Base-by-base conservation (phyloP, 495 filamentous ascomycete genomes). In the Hypomontagnella monticulosa region DNA sequence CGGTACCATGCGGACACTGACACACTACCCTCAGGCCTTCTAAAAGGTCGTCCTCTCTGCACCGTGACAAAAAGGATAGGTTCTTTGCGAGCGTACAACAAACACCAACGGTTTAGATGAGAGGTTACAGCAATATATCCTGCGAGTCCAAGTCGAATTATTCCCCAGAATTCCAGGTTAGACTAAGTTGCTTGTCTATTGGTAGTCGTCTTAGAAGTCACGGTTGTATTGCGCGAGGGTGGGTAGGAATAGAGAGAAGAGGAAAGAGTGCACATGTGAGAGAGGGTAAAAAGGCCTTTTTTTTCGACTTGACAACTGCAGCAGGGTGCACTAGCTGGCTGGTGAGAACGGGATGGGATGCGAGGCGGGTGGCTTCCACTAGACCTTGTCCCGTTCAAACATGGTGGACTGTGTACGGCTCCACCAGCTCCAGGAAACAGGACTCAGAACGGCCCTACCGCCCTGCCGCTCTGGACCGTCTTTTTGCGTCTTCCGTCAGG, bases 221-320 rank as follows among this genome's bases (percentile, higher is more conserved):
- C 61, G 46, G 66, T 61, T 53, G 62, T 66, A 70, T 66, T 66
- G 67, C 57, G 62, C 67, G 67, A 70, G 46, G 67, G 67, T 70
- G 67, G 66, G 57, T 61, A 38, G 62, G 57, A 68, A 50, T 64
- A 48, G 56, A 41, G 56, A 41, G 47, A 55, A 47, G 32, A 49
- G 34, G 18, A 61, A 44, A 46, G 40, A 51, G 4, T 53, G 61
- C 43, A 60, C 48, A 49, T 57, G 43, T 70, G 49, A 48, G 46
- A 61, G 42, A 54, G 32, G 46, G n/a, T 38, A 33, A 52, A 32
- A 41, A 53, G 30, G 9, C 34, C 12, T 48, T 59, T 38, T 63
- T 63, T 53, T 53, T 30, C 23, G 20, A 23, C 15, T 43, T 18
- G 40, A 53, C 37, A 32, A 32, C 20, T 55, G 40, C 57, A 63